Evolutionary conservation across 495 filamentous ascomycete species (phyloP).

Genomic region (Friedmanniomyces simplex): DNA sequence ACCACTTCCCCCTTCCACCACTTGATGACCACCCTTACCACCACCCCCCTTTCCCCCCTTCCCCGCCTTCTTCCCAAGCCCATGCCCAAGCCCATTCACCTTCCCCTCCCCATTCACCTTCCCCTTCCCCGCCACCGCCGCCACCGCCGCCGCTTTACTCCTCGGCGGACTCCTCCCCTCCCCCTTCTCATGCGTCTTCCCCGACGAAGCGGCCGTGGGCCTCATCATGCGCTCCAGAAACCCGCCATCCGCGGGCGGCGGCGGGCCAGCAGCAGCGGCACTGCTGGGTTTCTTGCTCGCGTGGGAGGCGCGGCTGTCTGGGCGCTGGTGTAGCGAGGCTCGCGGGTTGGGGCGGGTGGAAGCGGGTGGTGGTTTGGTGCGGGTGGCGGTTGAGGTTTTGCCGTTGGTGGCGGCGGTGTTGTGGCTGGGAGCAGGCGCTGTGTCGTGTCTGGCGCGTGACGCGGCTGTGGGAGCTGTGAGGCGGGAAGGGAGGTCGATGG

Average conservation of each 20-base stretch:
- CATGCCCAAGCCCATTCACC: constrained; percentile 10
- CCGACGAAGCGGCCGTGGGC: constrained; percentile 68
- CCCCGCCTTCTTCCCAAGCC: neutral
- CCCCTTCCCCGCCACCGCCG: neutral
- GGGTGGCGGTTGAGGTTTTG: constrained; percentile 19
- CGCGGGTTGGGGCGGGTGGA: constrained; percentile 21
- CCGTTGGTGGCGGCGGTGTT: constrained; percentile 15
- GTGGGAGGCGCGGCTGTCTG: constrained; percentile 25
- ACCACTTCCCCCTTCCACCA: neutral
- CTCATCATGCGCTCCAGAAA: constrained; percentile 93
- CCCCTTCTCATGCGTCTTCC: constrained; percentile 62
- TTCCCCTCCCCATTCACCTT: constrained; percentile 11
- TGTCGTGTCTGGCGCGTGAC: constrained; percentile 30
- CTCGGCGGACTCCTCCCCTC: constrained; percentile 16
- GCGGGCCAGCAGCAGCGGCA: too few species aligned
- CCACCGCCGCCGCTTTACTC: neutral
- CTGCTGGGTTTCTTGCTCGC: constrained; percentile 34
- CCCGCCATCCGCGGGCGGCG: constrained; percentile 43
- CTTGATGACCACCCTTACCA: neutral
- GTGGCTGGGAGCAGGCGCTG: neutral
- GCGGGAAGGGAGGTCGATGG: constrained; percentile 30
- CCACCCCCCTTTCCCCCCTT: neutral
- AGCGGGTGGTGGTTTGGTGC: constrained; percentile 11
- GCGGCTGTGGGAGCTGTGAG: constrained; percentile 33
- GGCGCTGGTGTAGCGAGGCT: constrained; percentile 19